Evolutionary conservation across 78 protist genomes (phyloP).

Genomic region (Dictyostelium discoideum): DNA sequence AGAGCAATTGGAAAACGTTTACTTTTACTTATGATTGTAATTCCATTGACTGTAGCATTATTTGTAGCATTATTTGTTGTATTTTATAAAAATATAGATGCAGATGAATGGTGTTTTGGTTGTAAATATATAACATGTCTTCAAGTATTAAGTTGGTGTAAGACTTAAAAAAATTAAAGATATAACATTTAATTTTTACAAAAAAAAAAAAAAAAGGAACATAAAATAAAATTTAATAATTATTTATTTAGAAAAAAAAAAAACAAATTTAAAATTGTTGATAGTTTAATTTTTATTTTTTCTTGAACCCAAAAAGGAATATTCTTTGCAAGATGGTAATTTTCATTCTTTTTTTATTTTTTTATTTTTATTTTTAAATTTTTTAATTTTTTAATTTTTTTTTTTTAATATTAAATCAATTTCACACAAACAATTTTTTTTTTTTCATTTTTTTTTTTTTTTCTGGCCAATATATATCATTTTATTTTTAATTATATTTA

Average conservation of each 20-base stretch:
- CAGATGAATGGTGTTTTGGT: conserved; percentile 66
- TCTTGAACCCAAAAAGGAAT: too few relatives aligned
- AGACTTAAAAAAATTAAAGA: not conserved
- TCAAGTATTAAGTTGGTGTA: conserved; percentile 68
- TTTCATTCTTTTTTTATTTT: not conserved
- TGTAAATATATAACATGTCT: conserved; percentile 77
- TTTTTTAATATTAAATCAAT: not conserved
- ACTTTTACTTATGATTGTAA: conserved; percentile 26
- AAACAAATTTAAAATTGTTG: too few relatives aligned
- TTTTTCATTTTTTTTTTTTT: not conserved
- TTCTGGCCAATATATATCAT: not conserved
- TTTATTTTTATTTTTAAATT: too few relatives aligned
- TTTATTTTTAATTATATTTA: not conserved
- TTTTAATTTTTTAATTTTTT: not conserved
- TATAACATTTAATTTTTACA: too few relatives aligned
- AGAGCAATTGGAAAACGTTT: conserved; percentile 54
- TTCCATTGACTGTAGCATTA: conserved; percentile 49
- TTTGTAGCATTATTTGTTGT: conserved; percentile 45
- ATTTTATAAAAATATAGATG: conserved; percentile 46
- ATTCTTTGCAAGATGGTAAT: too few relatives aligned
- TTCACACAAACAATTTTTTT: not conserved
- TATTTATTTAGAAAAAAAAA: not conserved
- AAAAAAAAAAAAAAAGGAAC: too few relatives aligned
- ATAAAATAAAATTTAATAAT: too few relatives aligned
- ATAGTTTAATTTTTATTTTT: too few relatives aligned